Base-by-base conservation (phyloP, 2,329 filamentous ascomycete genomes). In the Bipolaris sorokiniana region DNA sequence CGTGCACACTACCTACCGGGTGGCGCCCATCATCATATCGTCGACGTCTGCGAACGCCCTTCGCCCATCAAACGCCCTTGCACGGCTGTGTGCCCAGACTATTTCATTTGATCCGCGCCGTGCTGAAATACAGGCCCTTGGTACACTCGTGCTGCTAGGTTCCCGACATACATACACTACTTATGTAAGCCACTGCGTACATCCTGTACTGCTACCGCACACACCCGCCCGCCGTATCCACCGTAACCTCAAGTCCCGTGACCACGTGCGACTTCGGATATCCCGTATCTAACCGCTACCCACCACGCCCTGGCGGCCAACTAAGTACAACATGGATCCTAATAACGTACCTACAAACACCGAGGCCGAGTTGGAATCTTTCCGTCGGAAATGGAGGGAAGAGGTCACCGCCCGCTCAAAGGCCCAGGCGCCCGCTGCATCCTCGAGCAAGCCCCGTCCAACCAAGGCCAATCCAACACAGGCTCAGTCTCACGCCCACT, bases 321-420 rank as follows among this genome's bases (percentile, higher is more conserved):
- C 41, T 47, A 34, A 37, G 34, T 48, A 40, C 47, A 60, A 56
- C 54, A 64, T 68, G 63, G 58, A 65, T 49, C 58, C 61, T 22
- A 54, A 63, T 22, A 52, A 63, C 56, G 44, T 63, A 26, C 56
- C 61, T 48, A 71, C 68, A 62, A 68, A 42, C 59, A 78, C 79
- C 46, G 80, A 81, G 66, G 78, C 88, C 48, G 92, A 96, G 76
- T 85, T 97, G 58, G 91, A 96, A 76, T 88, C 85, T 44, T 97
- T 97, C 78, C 88, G 94, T 64, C 85, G 86, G 70, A 84, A 92
- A 82, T 97, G 93, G 93, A 86, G 87, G 57, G 89, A 91, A 66
- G 93, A 97, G 74, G 90, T 96, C 6, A 79, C 80, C 15, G 81
- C 81, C 44, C 80, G 82, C 72, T 81, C 77, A 36, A 79, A 75